Conservation (phyloP, 108 stramenopile species). For the Cyclotella atomus region DNA sequence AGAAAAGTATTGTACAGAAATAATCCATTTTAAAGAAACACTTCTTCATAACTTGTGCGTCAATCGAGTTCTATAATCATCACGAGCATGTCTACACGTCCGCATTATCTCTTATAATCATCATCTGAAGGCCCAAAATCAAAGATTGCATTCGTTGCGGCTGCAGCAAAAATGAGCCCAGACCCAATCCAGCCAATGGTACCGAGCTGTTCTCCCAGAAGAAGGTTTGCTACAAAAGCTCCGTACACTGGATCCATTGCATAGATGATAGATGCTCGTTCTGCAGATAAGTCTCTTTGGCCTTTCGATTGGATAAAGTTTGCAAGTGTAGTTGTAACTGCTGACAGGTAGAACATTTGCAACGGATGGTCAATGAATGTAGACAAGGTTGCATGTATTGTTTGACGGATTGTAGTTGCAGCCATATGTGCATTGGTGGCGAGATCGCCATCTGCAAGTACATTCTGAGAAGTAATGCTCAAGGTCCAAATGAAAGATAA, state of each 20-base stretch:
- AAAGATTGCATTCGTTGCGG: conserved; percentile 75
- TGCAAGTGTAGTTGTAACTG: conserved; percentile 72
- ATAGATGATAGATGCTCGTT: conserved; percentile 86
- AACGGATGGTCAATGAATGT: conserved; percentile 53
- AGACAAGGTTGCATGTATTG: conserved; percentile 23
- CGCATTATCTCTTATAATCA: background rate
- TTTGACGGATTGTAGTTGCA: conserved; percentile 2
- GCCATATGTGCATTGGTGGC: background rate
- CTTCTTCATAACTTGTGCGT: too few relatives aligned
- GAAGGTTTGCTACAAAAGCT: conserved; percentile 73
- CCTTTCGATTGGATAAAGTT: conserved; percentile 84
- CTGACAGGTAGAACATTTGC: conserved; percentile 77
- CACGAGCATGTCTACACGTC: background rate
- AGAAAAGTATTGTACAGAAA: too few relatives aligned
- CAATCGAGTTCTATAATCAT: too few relatives aligned
- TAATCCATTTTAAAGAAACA: too few relatives aligned
- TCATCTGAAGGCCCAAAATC: conserved; percentile 52
- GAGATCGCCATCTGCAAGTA: background rate
- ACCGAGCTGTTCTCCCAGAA: conserved; percentile 76
- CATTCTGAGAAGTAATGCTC: conserved; percentile 13
- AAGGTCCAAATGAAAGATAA: conserved; percentile 61
- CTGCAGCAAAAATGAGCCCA: conserved; percentile 73
- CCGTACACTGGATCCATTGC: conserved; percentile 92
- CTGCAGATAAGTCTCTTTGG: conserved; percentile 73
- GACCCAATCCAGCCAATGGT: conserved; percentile 68